phyloP scores from a whole-genome alignment of 2,329 filamentous ascomycete genomes.

The Podosphaera fusca region DNA sequence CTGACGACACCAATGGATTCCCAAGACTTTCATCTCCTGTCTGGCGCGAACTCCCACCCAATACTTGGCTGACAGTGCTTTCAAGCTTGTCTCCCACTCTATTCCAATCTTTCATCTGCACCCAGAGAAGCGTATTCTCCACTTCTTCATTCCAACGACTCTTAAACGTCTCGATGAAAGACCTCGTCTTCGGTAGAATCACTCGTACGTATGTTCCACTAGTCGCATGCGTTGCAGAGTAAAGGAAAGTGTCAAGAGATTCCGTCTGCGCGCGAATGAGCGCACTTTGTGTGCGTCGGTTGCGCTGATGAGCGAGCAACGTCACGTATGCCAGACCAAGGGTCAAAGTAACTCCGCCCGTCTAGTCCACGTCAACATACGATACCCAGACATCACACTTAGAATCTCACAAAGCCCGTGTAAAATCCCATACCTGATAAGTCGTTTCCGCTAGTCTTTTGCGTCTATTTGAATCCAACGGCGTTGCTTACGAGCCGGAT shows the following conservation, averaged over 20 bases:
- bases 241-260: constrained; percentile 18
- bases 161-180: constrained; percentile 44
- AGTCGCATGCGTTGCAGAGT: background rate
- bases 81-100: constrained; percentile 36
- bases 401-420: constrained; percentile 37
- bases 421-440: constrained; percentile 31
- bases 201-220: constrained; percentile 25
- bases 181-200: constrained; percentile 25
- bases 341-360: constrained; percentile 54
- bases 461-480: background rate
- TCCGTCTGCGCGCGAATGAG: constrained; percentile 32
- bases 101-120: constrained; percentile 42
- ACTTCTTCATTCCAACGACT: constrained; percentile 60
- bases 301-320: constrained; percentile 44
- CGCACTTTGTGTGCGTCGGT: constrained; percentile 34
- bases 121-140: constrained; percentile 39
- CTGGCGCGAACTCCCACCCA: constrained; percentile 13
- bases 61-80: constrained; percentile 12
- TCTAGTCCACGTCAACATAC: constrained; percentile 22
- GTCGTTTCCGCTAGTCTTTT: background rate
- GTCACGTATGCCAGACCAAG: constrained; percentile 51
- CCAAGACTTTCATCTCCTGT: constrained; percentile 10
- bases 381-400: background rate
- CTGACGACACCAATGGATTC: too few relatives aligned
- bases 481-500: background rate